Evolutionary conservation across 768 basidiomycete species (phyloP).

Genomic region (Paxillus rubicundulus): DNA sequence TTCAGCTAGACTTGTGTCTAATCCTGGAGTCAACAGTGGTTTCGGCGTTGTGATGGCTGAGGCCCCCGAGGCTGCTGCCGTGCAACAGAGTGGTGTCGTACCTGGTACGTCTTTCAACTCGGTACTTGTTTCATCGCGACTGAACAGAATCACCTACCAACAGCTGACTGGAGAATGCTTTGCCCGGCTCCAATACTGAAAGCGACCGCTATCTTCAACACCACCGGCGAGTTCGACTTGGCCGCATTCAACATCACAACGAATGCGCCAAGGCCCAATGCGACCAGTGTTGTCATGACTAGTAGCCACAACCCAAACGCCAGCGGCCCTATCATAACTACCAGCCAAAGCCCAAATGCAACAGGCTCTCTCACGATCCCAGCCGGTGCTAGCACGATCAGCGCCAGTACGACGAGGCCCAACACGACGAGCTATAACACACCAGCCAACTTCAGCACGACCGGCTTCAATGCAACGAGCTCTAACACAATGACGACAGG

Average conservation of each 20-base stretch:
- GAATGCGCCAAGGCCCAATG: too few relatives aligned
- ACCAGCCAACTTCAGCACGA: too few relatives aligned
- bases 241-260: conserved; percentile 8
- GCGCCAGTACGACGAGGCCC: too few relatives aligned
- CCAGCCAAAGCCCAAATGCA: too few relatives aligned
- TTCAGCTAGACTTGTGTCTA: not conserved
- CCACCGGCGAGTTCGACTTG: conserved; percentile 18
- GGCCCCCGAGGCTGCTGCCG: conserved; percentile 17
- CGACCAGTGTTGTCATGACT: not conserved
- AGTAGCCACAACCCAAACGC: not conserved
- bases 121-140: not conserved
- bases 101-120: conserved; percentile 18
- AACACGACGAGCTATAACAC: too few relatives aligned
- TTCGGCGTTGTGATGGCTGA: conserved; percentile 33
- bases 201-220: conserved; percentile 15
- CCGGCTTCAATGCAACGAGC: too few relatives aligned
- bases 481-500: too few relatives aligned
- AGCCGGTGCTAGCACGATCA: too few relatives aligned
- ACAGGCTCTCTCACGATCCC: too few relatives aligned
- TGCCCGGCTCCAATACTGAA: conserved; percentile 19
- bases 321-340: conserved; percentile 1
- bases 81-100: conserved; percentile 14
- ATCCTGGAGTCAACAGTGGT: conserved; percentile 17
- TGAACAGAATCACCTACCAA: not conserved
- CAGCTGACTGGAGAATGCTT: conserved; percentile 20